Evolutionary conservation across 805 yeast species (phyloP), one percentile per base, ranked within the genome.

Genomic region (Wickerhamiella sorbophila): DNA sequence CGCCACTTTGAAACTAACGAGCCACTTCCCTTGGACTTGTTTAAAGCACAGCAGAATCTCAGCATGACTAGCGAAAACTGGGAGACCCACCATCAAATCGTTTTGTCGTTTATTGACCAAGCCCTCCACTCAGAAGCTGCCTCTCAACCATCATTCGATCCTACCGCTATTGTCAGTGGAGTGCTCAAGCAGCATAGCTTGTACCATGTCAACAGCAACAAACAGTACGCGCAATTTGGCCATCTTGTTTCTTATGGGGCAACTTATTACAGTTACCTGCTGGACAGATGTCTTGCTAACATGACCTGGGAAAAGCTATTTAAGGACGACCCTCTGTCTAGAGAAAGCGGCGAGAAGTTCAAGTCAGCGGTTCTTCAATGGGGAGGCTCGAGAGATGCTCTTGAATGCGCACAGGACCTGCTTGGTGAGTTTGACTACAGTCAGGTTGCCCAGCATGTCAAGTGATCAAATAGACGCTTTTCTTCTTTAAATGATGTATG

Each of bases 151-250:
- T 56, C 63, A 8, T 70, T 81, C 40, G 75, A 77, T 52, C 72
- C 81, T 4, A 73, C 78, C 0, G 55, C 63, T 2, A 62, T 78
- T 4, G 86, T 83, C 54, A 87, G 83, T 52, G 61, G 68, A 6
- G 55, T 84, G 21, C 95, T 84, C 55, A 52, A 59, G 3, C 59
- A 71, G 20, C 55, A 78, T 41, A 64, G 71, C 33, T 73, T 85
- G 2, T 76, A 82, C 53, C 74, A 38, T 6, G 3, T 8, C 15
- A 22, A 5, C 16, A 64, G 71, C 48, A 77, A 94, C 1, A 78
- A 77, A 20, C 87, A 96, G 95, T 93, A 84, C 44, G 96, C 94
- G 1, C 84, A 79, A 55, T 87, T 91, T 61, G 94, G 95, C 1
- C 98, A 91, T 56, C 63, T 91, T 33, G 82, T 80, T 51, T 85